A percentile compares a stretch with the other conserved stretches of the same genome.
Conservation (phyloP, 1,284 basidiomycete species). For the Trichosporon asahii region DNA sequence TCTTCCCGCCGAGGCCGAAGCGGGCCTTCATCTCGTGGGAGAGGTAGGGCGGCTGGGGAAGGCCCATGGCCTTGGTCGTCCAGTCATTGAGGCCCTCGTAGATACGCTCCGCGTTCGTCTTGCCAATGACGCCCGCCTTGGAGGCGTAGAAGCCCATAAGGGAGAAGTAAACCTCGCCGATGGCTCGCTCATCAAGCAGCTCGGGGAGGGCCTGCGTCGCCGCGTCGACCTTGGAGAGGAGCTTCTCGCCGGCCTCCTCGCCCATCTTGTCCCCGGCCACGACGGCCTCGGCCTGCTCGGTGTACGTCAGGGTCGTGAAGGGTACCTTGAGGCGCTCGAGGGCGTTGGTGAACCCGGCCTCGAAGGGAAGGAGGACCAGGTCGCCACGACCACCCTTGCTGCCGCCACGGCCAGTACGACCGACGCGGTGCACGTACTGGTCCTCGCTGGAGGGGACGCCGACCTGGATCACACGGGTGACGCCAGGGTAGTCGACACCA, state of each 20-base stretch:
- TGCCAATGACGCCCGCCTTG: conserved; percentile 57
- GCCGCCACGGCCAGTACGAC: conserved; percentile 78
- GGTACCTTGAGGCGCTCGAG: conserved; percentile 63
- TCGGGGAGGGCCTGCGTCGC: conserved; percentile 50
- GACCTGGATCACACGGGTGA: conserved; percentile 90
- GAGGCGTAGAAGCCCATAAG: conserved; percentile 71
- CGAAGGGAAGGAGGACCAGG: conserved; percentile 79
- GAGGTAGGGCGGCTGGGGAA: conserved; percentile 57
- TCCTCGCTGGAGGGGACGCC: conserved; percentile 70
- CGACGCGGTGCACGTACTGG: conserved; percentile 88
- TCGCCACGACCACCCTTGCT: conserved; percentile 73
- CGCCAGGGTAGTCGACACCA: conserved; percentile 84
- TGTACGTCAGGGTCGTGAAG: conserved; percentile 61
- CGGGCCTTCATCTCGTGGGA: conserved; percentile 56
- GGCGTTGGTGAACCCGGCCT: conserved; percentile 68
- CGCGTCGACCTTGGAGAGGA: conserved; percentile 44
- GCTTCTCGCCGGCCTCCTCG: conserved; percentile 27
- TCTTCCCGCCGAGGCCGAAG: conserved; percentile 19
- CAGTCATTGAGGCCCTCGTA: conserved; percentile 66
- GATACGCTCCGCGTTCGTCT: conserved; percentile 53
- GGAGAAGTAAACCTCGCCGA: conserved; percentile 66
- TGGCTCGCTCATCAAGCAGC: conserved; percentile 58
- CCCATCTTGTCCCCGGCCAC: conserved; percentile 56
- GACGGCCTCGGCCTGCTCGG: conserved; percentile 57
- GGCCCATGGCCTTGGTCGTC: conserved; percentile 59